A percentile compares a stretch with the other conserved stretches of the same genome.
Conservation (phyloP, 768 basidiomycete genomes). For the Mycena haematopus region DNA sequence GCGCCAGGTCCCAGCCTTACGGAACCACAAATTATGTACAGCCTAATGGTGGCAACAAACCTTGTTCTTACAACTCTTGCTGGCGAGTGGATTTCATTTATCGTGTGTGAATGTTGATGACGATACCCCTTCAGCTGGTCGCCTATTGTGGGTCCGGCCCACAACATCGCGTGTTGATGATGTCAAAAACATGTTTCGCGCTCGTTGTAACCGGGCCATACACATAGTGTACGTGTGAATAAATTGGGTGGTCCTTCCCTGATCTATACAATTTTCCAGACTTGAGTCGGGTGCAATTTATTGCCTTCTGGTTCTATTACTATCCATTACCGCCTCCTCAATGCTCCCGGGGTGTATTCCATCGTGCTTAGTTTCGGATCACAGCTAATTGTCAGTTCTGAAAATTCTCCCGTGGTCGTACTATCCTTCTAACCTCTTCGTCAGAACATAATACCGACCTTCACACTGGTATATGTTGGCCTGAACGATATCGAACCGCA, state of each 20-base stretch:
- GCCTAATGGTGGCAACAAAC: background rate
- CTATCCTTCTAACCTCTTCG: background rate
- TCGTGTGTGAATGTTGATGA: background rate
- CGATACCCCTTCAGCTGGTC: too few species aligned
- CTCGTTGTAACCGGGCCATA: background rate
- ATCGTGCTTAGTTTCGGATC: background rate
- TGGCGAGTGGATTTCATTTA: background rate
- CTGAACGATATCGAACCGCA: background rate
- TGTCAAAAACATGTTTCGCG: background rate
- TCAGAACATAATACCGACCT: constrained; percentile 4
- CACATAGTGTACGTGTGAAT: background rate
- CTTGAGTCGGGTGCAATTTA: background rate
- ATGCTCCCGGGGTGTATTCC: background rate
- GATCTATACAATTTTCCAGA: background rate
- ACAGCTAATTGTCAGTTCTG: background rate
- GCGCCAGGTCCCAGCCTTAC: background rate
- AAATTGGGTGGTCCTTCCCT: too few species aligned
- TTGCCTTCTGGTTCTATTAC: background rate
- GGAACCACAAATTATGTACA: too few species aligned
- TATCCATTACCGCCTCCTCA: background rate
- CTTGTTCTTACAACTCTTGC: background rate
- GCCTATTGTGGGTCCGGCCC: constrained; percentile 4
- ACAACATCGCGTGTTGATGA: background rate
- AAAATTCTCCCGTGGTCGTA: background rate
- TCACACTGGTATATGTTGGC: background rate